Base-by-base conservation (phyloP, 192 early-diverging fungal species). In the Gigaspora rosea region DNA sequence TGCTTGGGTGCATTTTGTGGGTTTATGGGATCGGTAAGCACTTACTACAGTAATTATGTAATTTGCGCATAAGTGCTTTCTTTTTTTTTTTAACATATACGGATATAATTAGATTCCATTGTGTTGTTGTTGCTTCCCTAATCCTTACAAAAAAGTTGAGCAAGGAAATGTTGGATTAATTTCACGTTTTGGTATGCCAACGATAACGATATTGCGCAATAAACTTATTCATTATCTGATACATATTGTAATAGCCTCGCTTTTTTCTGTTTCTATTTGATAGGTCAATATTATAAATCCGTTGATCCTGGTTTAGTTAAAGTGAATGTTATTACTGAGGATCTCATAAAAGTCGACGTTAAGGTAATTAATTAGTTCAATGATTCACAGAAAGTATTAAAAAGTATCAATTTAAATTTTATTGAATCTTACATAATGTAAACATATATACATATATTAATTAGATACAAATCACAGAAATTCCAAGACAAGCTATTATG, bases 81-180 rank as follows among this genome's bases (percentile, higher is more conserved):
- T 41, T 41, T 41, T 41, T 41, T 41, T 41, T 41, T 41, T 41
- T 41, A 41, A 41, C 41, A 41, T 7, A 41, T 41, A 41, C 41
- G 41, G 3, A n/a, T n/a, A 18, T n/a, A 58, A 51, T 72, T 72
- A 83, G 82, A 70, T 80, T 36, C 87, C 87, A 35, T 79, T 80
- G 64, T 82, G 80, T 58, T 15, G 82, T 51, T 86, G 82, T 51
- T 86, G 86, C 72, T 88, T 75, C 27, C 88, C 88, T 35, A 93
- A 89, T 71, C 92, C 92, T 7, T 94, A 88, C 78, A 85, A 89
- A 75, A 81, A 80, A n/a, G 83, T 94, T 22, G 76, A 85, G 8
- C 92, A 94, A 85, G 92, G 92, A 64, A 76, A 78, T 65, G 92
- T 94, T 13, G 92, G 91, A 20, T 78, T 94, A 8, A 78, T 94